Conservation (phyloP, 768 basidiomycete genomes). For the Pleurotus citrinopileatus region DNA sequence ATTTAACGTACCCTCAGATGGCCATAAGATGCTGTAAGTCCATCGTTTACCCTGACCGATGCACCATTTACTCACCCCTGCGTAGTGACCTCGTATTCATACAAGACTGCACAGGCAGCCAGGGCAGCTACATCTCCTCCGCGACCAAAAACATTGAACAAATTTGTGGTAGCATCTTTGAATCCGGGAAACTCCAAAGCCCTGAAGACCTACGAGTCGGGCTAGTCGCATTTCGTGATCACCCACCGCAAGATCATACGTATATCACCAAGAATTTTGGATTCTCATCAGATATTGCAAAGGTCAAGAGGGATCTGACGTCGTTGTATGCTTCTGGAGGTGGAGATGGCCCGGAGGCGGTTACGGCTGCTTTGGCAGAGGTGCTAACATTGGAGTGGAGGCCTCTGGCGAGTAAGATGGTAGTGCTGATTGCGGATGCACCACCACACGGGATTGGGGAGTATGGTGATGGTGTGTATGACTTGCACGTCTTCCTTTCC, state of each 20-base stretch:
- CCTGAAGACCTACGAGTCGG: conserved; percentile 90
- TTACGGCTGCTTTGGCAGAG: conserved; percentile 90
- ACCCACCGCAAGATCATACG: conserved; percentile 96
- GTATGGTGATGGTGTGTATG: conserved; percentile 82
- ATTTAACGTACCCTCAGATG: conserved; percentile 24
- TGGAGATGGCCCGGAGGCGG: conserved; percentile 95
- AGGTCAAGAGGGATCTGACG: conserved; percentile 83
- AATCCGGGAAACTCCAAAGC: conserved; percentile 87
- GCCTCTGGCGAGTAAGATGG: conserved; percentile 86
- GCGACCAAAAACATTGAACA: conserved; percentile 96
- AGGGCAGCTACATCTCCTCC: conserved; percentile 87
- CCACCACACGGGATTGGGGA: conserved; percentile 98
- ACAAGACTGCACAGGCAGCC: conserved; percentile 93
- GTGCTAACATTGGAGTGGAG: conserved; percentile 91
- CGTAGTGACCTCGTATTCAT: conserved; percentile 89
- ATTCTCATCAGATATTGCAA: conserved; percentile 87
- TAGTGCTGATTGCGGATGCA: conserved; percentile 95
- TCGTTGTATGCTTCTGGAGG: conserved; percentile 86
- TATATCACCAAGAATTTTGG: conserved; percentile 93
- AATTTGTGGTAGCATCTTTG: conserved; percentile 92
- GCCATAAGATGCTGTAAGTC: conserved; percentile 75
- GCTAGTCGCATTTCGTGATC: conserved; percentile 92
- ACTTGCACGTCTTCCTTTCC: conserved; percentile 15
- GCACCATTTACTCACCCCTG: conserved; percentile 13
- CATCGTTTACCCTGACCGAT: conserved; percentile 7